Base-by-base conservation (phyloP, 2,329 filamentous ascomycete species). In the Penicillium sp. region DNA sequence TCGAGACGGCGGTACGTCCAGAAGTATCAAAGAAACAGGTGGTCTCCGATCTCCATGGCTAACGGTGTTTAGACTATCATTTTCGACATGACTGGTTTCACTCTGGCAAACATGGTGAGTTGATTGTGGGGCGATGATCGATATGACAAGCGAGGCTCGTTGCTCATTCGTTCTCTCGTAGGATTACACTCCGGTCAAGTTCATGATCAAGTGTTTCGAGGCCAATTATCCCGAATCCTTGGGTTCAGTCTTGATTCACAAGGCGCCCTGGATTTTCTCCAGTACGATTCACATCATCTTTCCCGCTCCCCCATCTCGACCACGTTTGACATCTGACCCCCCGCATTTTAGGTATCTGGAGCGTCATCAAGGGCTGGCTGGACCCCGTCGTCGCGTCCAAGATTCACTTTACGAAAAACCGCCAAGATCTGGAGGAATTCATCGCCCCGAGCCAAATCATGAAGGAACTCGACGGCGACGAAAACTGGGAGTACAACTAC, bases 141-240 rank as follows among this genome's bases (percentile, higher is more conserved):
- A 2, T 13, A 8, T 39, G 11, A 25, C n/a, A 4, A 5, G 18
- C 5, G 47, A 51, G 47, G 51, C 50, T n/a, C 54, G 4, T 44
- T 38, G 36, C 28, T 45, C 4, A 38, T n/a, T 1, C 26, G 5
- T 47, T n/a, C 18, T 24, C 9, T 9, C 48, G 11, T 11, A 85
- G 83, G 93, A 98, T 68, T 97, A 97, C 67, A 82, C 87, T 0
- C 91, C 93, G 1, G 88, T 98, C 48, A 98, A 95, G 64, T 98
- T 97, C 73, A 96, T 98, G 86, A 96, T 98, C 70, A 95, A 95
- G 70, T 95, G 90, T 69, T 98, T 98, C 65, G 93, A 98, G 73
- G 93, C 93, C 51, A 97, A 98, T 67, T 98, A 97, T 61, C 93
- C 93, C 0, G 93, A 98, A 69, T 91, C 83, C 41, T 78, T 98